phyloP scores from a whole-genome alignment of 495 filamentous ascomycete genomes.

The Alectoria sarmentosa region DNA sequence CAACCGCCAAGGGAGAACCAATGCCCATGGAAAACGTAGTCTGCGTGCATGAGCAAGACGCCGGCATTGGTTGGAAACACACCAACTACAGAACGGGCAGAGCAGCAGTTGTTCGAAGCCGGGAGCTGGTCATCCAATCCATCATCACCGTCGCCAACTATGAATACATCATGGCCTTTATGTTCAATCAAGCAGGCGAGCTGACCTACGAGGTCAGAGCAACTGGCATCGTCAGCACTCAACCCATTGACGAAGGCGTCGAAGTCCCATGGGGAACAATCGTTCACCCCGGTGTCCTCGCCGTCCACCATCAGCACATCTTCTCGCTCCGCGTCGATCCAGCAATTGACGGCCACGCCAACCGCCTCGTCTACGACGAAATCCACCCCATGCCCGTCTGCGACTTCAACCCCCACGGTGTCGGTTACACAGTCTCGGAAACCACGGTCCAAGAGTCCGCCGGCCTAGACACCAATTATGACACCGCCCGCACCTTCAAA shows the following conservation, averaged over 20 bases:
- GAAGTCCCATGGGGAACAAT: slow-evolving; percentile 72
- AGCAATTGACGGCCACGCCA: slow-evolving; percentile 65
- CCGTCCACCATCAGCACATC: slow-evolving; percentile 78
- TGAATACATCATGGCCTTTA: slow-evolving; percentile 78
- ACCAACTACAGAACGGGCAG: slow-evolving; percentile 58
- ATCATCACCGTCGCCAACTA: slow-evolving; percentile 78
- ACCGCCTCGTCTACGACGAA: slow-evolving; percentile 65
- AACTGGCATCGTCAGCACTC: slow-evolving; percentile 79
- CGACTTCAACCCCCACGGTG: slow-evolving; percentile 70
- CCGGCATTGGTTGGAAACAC: slow-evolving; percentile 59
- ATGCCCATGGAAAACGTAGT: slow-evolving; percentile 51
- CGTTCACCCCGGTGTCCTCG: slow-evolving; percentile 80
- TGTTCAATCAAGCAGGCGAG: slow-evolving; percentile 81
- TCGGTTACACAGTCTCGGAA: slow-evolving; percentile 62
- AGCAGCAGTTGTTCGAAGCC: slow-evolving; percentile 52
- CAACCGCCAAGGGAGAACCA: slow-evolving; percentile 49
- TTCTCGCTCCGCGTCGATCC: slow-evolving; percentile 86
- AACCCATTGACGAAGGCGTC: slow-evolving; percentile 67
- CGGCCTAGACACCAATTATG: slow-evolving; percentile 55
- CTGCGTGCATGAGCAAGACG: slow-evolving; percentile 64
- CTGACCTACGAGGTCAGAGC: slow-evolving; percentile 74
- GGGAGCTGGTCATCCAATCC: slow-evolving; percentile 62
- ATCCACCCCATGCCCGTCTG: slow-evolving; percentile 64
- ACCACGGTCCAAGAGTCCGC: slow-evolving; percentile 54
- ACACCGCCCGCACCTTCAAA: slow-evolving; percentile 66